A percentile compares a stretch with the other conserved stretches of the same genome.
Conservation (phyloP, 805 yeast species). For the Geotrichum ghanense region DNA sequence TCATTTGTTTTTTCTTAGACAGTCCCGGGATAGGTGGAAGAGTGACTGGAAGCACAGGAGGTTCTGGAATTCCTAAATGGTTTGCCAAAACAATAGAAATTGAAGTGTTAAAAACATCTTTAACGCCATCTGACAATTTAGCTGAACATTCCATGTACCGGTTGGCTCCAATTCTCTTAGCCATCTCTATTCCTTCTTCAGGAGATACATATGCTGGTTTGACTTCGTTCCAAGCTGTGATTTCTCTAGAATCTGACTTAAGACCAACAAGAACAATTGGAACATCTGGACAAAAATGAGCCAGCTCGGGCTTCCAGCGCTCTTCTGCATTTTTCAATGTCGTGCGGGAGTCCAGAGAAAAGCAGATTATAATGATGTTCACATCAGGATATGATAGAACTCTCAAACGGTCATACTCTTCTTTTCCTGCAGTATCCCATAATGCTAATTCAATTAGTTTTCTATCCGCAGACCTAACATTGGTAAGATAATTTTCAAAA, state of each 20-base stretch:
- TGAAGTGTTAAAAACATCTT: constrained; percentile 56
- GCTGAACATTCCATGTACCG: constrained; percentile 77
- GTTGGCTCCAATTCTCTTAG: constrained; percentile 52
- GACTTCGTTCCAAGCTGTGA: constrained; percentile 14
- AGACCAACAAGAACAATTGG: constrained; percentile 78
- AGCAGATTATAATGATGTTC: constrained; percentile 64
- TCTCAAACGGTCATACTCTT: constrained; percentile 69
- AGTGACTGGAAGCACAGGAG: background rate
- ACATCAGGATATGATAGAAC: constrained; percentile 75
- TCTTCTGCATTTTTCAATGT: constrained; percentile 66
- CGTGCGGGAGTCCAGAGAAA: constrained; percentile 49
- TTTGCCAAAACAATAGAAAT: constrained; percentile 25
- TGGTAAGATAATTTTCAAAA: constrained; percentile 65
- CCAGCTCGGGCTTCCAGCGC: constrained; percentile 80
- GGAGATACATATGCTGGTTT: constrained; percentile 11
- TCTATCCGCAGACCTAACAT: constrained; percentile 36
- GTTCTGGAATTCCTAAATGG: background rate
- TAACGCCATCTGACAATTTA: constrained; percentile 45
- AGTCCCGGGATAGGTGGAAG: background rate
- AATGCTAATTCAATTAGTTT: constrained; percentile 56
- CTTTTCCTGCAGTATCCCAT: constrained; percentile 91
- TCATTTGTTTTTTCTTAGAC: background rate
- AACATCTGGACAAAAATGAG: constrained; percentile 68
- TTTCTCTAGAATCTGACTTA: constrained; percentile 48
- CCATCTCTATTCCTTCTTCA: constrained; percentile 41